Base-by-base conservation (phyloP, 768 basidiomycete genomes). In the Leccinum pellstonianum region DNA sequence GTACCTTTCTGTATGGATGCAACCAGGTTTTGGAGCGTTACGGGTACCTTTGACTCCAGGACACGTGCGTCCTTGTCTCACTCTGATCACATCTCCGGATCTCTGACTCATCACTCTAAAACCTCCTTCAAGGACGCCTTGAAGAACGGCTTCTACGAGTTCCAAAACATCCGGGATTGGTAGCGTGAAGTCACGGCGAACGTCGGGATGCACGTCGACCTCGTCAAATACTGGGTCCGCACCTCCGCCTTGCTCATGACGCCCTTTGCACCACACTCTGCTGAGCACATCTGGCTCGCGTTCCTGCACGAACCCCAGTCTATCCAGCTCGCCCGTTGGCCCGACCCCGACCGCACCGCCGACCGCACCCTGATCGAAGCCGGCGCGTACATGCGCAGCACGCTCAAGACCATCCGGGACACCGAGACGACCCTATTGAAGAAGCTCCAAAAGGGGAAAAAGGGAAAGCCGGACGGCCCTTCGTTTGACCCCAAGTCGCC, bases 91-190 rank as follows among this genome's bases (percentile, higher is more conserved):
- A 21, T 19, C 52, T 49, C 21, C 46, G 11, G 19, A 27, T 27
- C 41, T 38, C 50, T 52, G 21, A 58, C 9, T 10, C 12, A 23
- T 33, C 51, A 7, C 55, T 49, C 41, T 68, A 97, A 95, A 21
- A 93, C 88, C 60, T 85, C 91, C 73, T 99, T 91, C 86, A 99
- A 98, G 76, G 93, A 96, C 59, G 95, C 95, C 10, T 75, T 98
- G 62, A 96, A 98, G 75, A 88, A 82, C 64, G 96, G 95, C 52
- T 96, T 98, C 77, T 99, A 95, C 81, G 95, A 97, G 68, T 83
- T 95, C 64, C 94, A 98, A 73, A 88, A 84, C 53, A 81, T 86
- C 2, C 90, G 97, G 50, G 95, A 98, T 71, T 95, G 94, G 89
- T 98, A 98, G n/a, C 31, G 25, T 25, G 25, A 25, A 25, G 25